phyloP scores from a whole-genome alignment of 306 rosid genomes.

The Ammopiptanthus mongolicus region DNA sequence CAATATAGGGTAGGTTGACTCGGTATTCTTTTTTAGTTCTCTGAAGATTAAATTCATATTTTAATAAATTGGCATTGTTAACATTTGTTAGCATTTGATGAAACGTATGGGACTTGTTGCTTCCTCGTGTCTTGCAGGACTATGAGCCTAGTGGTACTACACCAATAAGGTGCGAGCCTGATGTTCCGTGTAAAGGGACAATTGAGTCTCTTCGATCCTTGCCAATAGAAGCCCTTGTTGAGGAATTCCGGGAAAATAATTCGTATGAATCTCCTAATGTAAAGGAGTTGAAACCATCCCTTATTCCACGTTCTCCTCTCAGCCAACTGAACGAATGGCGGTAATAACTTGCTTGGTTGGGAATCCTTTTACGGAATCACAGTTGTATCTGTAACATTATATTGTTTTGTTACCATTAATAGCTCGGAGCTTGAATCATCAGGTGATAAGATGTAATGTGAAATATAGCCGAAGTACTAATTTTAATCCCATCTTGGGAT shows the following conservation, averaged over 20 bases:
- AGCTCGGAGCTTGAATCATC: constrained; percentile 2
- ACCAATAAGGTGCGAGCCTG: constrained; percentile 59
- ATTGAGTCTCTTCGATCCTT: constrained; percentile 84
- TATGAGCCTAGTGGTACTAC: constrained; percentile 84
- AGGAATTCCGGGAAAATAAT: constrained; percentile 80
- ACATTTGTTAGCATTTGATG: not conserved
- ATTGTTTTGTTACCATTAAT: constrained; percentile 11
- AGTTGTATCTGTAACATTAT: constrained; percentile 45
- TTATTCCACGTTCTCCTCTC: constrained; percentile 91
- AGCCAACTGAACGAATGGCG: constrained; percentile 48
- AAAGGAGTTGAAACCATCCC: constrained; percentile 80
- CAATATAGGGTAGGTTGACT: constrained; percentile 48
- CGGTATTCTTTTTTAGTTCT: not conserved
- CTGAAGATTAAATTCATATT: not conserved
- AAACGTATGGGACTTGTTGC: not conserved
- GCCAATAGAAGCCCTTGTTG: constrained; percentile 79
- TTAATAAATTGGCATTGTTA: not conserved
- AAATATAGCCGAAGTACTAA: constrained; percentile 8
- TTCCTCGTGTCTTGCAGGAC: constrained; percentile 48
- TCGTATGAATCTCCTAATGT: constrained; percentile 51
- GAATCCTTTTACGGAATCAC: not conserved
- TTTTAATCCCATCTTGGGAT: constrained; percentile 76
- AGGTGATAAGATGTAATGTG: constrained; percentile 8
- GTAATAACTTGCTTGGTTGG: not conserved
- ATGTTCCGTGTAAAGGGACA: constrained; percentile 65